Evolutionary conservation across 768 basidiomycete species (phyloP), one percentile per base, ranked within the genome.

Genomic region (Dendrothele bispora): DNA sequence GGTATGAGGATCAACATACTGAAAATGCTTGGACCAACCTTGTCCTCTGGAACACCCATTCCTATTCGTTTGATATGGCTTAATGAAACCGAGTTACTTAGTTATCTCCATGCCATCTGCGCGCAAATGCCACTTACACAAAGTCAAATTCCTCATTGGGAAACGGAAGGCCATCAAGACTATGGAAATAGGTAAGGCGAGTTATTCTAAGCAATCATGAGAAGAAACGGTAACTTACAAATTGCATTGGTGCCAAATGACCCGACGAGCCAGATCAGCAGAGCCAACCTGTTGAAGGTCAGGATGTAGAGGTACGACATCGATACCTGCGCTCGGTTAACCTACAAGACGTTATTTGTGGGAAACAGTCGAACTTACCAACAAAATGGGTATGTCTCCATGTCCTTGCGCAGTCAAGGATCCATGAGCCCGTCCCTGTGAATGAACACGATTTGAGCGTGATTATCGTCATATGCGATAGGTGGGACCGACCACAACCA

Each of bases 41-140:
- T 84, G 61, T 88, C 75, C 57, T 89, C 86, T 12, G 88, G 88
- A 34, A 90, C 83, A 30, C 86, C 87, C 20, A 84, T 73, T 1
- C 84, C 82, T 38, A 90, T 80, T 6, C 86, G 76, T 56, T 85
- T 85, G 53, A 86, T 70, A 58, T 86, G 85, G 35, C 84, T 87
- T 53, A 44, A 44, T 26, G 44, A 32, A 32, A 32, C n/a, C 10
- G 5, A 7, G 21, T 40, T 15, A 37, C 15, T 25, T 4, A 11
- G 20, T 12, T 17, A 8, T 7, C 28, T 3, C 4, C 14, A 24
- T 15, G 39, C 7, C 7, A 22, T 53, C 36, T 50, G 24, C 18
- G 38, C 30, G 37, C 40, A 26, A 40, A 32, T 25, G 43, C 7
- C 17, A 67, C 84, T 59, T 65, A 88, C 84, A 89, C 83, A 61